These are phyloP conservation scores for Aspergillus vadensis DNA, from an alignment of 2,329 filamentous ascomycete genomes.

Conservation along the genomic window DNA sequence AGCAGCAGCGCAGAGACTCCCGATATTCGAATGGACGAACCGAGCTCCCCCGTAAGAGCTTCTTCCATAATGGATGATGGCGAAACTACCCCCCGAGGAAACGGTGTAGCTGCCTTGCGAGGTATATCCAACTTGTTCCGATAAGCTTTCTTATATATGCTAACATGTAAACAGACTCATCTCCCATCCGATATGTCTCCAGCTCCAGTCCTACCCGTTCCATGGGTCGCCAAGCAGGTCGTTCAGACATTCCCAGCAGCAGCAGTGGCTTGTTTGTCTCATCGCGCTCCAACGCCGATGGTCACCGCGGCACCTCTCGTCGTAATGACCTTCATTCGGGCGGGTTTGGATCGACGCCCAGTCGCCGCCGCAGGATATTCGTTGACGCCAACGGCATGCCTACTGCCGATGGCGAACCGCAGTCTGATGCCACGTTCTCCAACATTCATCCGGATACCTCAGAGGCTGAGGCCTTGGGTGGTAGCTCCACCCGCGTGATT, in stretches of 20 bases:
- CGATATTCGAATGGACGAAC: constrained; percentile 45
- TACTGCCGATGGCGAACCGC: constrained; percentile 50
- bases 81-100: constrained; percentile 47
- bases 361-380: constrained; percentile 60
- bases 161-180: constrained; percentile 67
- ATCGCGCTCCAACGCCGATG: constrained; percentile 53
- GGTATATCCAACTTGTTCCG: constrained; percentile 34
- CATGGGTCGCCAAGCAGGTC: constrained; percentile 55
- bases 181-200: constrained; percentile 85
- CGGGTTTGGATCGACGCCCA: constrained; percentile 57
- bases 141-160: background rate
- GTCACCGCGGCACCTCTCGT: constrained; percentile 59
- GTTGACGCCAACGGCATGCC: constrained; percentile 66
- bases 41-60: constrained; percentile 52
- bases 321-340: constrained; percentile 89
- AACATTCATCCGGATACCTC: constrained; percentile 80
- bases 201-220: constrained; percentile 81
- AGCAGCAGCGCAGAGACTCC: constrained; percentile 43
- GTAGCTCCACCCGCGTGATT: constrained; percentile 77
- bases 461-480: constrained; percentile 84
- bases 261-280: constrained; percentile 86
- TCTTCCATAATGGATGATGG: constrained; percentile 43
- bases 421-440: constrained; percentile 66
- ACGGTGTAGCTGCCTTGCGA: constrained; percentile 34
- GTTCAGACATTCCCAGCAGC: constrained; percentile 75